These are phyloP conservation scores for Yamadazyma spencermartinsiae DNA, from an alignment of 1,139 yeast genomes.

Conservation along the genomic window DNA sequence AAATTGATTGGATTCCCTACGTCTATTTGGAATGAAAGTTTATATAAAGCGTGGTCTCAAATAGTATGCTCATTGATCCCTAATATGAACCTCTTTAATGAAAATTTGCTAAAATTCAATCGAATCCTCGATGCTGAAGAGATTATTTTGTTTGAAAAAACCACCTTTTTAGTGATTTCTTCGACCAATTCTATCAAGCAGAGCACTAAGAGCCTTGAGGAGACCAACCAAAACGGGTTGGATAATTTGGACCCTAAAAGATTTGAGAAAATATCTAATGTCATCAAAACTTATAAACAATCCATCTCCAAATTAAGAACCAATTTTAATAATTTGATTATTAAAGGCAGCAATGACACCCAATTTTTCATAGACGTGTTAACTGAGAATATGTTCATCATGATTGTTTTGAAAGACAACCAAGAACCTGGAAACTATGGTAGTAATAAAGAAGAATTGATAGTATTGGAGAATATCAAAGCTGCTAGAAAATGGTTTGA, in stretches of 20 bases:
- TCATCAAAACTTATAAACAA: slow-evolving; percentile 92
- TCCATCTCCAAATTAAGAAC: slow-evolving; percentile 87
- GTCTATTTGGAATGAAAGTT: slow-evolving; percentile 95
- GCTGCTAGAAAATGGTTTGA: slow-evolving; percentile 71
- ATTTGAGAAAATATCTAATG: slow-evolving; percentile 90
- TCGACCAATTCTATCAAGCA: slow-evolving; percentile 54
- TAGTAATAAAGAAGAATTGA: slow-evolving; percentile 55
- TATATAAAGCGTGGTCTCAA: slow-evolving; percentile 96
- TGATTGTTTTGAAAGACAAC: slow-evolving; percentile 60
- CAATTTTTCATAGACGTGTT: slow-evolving; percentile 68
- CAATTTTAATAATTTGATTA: slow-evolving; percentile 73
- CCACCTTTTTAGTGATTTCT: slow-evolving; percentile 88
- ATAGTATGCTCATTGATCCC: slow-evolving; percentile 95
- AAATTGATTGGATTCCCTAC: slow-evolving; percentile 89
- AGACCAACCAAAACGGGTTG: slow-evolving; percentile 14
- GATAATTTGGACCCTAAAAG: slow-evolving; percentile 75
- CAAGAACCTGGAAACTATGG: slow-evolving; percentile 23
- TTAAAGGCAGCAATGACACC: slow-evolving; percentile 71
- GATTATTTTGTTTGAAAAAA: slow-evolving; percentile 87
- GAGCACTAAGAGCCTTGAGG: slow-evolving; percentile 9
- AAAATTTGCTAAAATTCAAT: slow-evolving; percentile 73
- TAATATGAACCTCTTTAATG: slow-evolving; percentile 79
- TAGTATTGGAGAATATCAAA: slow-evolving; percentile 65
- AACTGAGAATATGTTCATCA: slow-evolving; percentile 72
- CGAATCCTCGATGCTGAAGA: slow-evolving; percentile 82